Base-by-base conservation (phyloP, 2,329 filamentous ascomycete genomes). In the Talaromyces sp. region DNA sequence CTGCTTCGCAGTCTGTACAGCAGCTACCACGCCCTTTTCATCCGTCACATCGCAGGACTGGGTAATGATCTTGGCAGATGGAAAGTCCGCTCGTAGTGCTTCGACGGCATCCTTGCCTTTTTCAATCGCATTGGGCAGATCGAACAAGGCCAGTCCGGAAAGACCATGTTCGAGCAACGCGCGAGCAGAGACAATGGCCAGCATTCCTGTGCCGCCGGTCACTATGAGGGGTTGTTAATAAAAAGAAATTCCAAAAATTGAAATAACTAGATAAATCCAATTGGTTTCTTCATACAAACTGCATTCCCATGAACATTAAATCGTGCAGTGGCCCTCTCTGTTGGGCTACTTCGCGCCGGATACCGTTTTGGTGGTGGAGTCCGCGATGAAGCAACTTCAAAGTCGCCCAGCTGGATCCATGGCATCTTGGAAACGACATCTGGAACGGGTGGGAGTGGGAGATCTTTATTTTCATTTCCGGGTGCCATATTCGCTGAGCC, bases 161-260 rank as follows among this genome's bases (percentile, higher is more conserved):
- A 86, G 76, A 7, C 88, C 88, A 68, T 91, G 88, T 72, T 91
- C 87, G 42, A 91, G 85, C 23, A 91, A 80, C 1, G 88, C 88
- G 53, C 81, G 76, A 1, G 83, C 83, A 31, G 83, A 81, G 60
- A 80, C 78, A 8, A 87, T 78, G 6, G 85, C 87, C 0, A 90
- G 77, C 10, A 83, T 86, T 4, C 89, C 89, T 14, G 86, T 83
- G 34, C 88, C 88, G 18, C 88, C 88, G 0, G 88, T 89, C 12
- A 90, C 81, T 81, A 42, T 27, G 10, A 9, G 8, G 23, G 23
- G 7, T 12, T 27, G 18, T 47, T 47, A 27, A 14, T 27, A 27
- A 23, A 23, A 23, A n/a, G 42, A 12, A 27, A 12, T 27, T 40
- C 56, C 51, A 42, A 33, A 60, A 7, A 60, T 53, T 31, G 16